Evolutionary conservation across 129 eudicot species (phyloP).

Genomic region (Silybum marianum): DNA sequence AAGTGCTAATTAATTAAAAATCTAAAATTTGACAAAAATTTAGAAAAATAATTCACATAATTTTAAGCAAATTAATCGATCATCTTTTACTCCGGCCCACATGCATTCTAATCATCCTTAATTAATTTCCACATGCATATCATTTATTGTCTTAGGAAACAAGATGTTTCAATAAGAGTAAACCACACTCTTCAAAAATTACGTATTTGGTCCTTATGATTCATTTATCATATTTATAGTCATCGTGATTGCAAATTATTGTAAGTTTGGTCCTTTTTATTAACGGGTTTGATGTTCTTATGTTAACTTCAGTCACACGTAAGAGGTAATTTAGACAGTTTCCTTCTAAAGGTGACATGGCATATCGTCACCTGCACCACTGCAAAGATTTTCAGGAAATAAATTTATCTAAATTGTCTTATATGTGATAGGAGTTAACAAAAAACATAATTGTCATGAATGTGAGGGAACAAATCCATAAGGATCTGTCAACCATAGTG

Average conservation of each 20-base stretch:
- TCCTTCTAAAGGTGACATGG: background rate
- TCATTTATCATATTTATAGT: background rate
- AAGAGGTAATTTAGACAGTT: background rate
- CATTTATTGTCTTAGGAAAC: background rate
- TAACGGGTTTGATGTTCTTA: background rate
- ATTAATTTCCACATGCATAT: conserved; percentile 30
- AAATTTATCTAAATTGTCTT: background rate
- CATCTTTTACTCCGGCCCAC: conserved; percentile 12
- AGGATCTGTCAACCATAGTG: background rate
- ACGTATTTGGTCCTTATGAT: background rate
- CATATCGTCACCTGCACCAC: background rate
- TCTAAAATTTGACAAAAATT: no score
- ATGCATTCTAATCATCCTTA: conserved; percentile 5
- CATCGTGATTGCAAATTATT: background rate
- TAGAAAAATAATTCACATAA: background rate
- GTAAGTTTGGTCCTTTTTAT: background rate
- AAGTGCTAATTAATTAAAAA: no score
- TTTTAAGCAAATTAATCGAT: background rate
- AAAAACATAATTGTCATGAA: background rate
- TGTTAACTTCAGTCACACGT: no score
- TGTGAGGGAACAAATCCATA: background rate
- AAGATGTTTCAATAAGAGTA: background rate
- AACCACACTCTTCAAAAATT: background rate
- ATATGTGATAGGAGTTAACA: background rate
- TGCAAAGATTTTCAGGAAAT: background rate